Evolutionary conservation across 768 basidiomycete genomes (phyloP).

Genomic region (Tricholoma bakamatsutake): DNA sequence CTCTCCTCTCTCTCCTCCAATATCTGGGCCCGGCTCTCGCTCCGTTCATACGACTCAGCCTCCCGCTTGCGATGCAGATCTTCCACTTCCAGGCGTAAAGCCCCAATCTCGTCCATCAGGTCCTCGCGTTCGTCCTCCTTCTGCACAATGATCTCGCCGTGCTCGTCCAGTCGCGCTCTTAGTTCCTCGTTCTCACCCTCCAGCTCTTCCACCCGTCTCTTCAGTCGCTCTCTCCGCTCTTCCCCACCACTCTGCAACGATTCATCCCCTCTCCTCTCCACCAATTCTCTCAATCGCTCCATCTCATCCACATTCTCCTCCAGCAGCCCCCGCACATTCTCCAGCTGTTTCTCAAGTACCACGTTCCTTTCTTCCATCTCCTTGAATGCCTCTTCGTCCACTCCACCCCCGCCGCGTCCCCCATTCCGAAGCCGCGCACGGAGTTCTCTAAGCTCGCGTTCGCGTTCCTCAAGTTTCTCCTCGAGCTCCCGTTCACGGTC

Average conservation of each 20-base stretch:
- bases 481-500: conserved; percentile 72
- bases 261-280: conserved; percentile 49
- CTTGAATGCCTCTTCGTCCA: conserved; percentile 46
- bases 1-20: conserved; percentile 69
- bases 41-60: conserved; percentile 61
- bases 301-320: conserved; percentile 86
- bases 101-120: conserved; percentile 58
- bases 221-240: conserved; percentile 34
- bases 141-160: conserved; percentile 46
- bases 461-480: conserved; percentile 67
- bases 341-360: conserved; percentile 70
- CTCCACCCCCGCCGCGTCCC: conserved; percentile 33
- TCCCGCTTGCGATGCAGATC: conserved; percentile 56
- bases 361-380: conserved; percentile 57
- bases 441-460: conserved; percentile 63
- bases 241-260: conserved; percentile 35
- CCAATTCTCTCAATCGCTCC: conserved; percentile 62
- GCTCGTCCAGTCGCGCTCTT: conserved; percentile 49
- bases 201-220: conserved; percentile 49
- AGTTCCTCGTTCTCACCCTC: conserved; percentile 63
- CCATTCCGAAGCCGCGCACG: conserved; percentile 26
- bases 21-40: conserved; percentile 65
- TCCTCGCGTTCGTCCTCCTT: conserved; percentile 72
- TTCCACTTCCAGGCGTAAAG: conserved; percentile 61
- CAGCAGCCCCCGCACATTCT: conserved; percentile 59